Base-by-base conservation (phyloP, 75 land plant species). In the Pinus tabuliformis region DNA sequence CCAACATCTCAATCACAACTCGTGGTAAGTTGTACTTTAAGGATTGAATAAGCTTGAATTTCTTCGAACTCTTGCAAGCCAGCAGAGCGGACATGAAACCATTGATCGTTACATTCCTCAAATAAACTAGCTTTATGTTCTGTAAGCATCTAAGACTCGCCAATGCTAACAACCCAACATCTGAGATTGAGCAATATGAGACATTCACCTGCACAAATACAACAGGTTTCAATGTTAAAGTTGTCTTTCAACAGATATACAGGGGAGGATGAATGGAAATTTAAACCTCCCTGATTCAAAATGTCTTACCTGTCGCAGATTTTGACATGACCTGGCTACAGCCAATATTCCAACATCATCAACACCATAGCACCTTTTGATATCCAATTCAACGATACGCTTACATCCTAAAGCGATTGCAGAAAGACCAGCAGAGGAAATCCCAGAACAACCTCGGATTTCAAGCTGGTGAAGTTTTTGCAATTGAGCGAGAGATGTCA, bases 121-220 rank as follows among this genome's bases (percentile, higher is more conserved):
- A 15, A 59, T 96, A 92, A 72, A 96, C 82, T 26, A 93, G 78
- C 49, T 88, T 91, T 78, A 91, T 62, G 78, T 74, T 88, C 76
- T 93, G 94, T 45, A 96, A 78, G 78, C 90, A 93, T 80, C 81
- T 79, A 58, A 90, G 74, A 72, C 84, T 91, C 28, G 97, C 85
- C 4, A 96, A 81, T 15, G 91, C 89, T 73, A 90, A 75, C 7
- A 96, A 81, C 58, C 97, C 99, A 54, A 85, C 86, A 75, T 96
- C 89, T 21, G 97, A 86, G 33, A 94, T 89, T 16, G 94, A 79
- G 76, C 85, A 89, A 57, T 93, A 89, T 16, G 97, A 96, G 49
- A 96, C 60, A 74, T 93, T 93, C 73, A 96, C 83, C 98, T 95
- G 88, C 76, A 75, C 78, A 33, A 6, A 73, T 28, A 63, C 0